These are phyloP conservation scores for Paracorniculantispora psalliotae DNA, from an alignment of 2,329 filamentous ascomycete genomes.

Conservation along the genomic window DNA sequence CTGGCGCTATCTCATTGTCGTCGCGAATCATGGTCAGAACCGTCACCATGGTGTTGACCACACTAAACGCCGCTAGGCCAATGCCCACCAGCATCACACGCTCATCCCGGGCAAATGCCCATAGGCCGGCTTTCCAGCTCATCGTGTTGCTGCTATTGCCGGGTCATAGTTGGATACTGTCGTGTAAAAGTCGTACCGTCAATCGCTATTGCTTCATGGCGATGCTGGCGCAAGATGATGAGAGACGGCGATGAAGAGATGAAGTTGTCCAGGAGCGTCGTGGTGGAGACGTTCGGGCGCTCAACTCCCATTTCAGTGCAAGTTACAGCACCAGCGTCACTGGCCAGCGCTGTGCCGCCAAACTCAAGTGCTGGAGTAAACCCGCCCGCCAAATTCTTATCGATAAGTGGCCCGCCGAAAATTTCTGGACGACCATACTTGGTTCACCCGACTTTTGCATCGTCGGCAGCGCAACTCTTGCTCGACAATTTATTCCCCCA, in stretches of 20 bases:
- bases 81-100: constrained; percentile 49
- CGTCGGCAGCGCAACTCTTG: neutral
- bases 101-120: constrained; percentile 42
- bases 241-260: neutral
- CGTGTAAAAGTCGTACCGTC: neutral
- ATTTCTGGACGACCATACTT: neutral
- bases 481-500: neutral
- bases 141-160: constrained; percentile 33
- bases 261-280: neutral
- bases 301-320: neutral
- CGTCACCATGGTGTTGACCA: constrained; percentile 52
- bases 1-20: constrained; percentile 60
- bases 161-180: neutral
- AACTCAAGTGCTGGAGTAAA: neutral
- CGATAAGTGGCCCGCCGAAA: constrained; percentile 10
- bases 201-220: neutral
- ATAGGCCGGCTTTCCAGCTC: constrained; percentile 30
- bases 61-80: constrained; percentile 53
- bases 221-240: neutral
- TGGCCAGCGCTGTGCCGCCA: neutral
- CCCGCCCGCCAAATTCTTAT: neutral
- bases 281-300: neutral
- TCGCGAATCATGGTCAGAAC: constrained; percentile 57
- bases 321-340: neutral
- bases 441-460: neutral